A percentile compares a stretch with the other conserved stretches of the same genome.
These are phyloP conservation scores for Sphagnurus paluster DNA, from an alignment of 1,284 basidiomycete genomes.

Conservation along the genomic window DNA sequence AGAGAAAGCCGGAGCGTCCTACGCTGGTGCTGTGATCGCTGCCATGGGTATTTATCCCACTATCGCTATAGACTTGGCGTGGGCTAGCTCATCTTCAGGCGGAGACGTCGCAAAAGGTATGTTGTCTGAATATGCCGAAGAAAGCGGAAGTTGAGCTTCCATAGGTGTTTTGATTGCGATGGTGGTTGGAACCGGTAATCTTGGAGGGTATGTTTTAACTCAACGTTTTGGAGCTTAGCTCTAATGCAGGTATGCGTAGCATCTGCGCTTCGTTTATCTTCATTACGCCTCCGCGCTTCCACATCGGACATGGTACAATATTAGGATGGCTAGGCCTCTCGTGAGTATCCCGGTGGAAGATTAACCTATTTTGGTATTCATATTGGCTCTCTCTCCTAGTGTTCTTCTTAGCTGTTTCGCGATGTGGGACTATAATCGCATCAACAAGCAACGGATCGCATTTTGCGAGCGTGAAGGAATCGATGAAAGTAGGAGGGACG, in stretches of 20 bases:
- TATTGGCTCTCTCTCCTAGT: slow-evolving; percentile 18
- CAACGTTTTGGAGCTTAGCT: neutral
- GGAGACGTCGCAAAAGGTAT: slow-evolving; percentile 41
- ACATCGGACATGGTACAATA: slow-evolving; percentile 48
- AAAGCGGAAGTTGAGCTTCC: slow-evolving; percentile 22
- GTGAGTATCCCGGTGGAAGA: slow-evolving; percentile 24
- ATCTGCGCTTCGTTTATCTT: slow-evolving; percentile 35
- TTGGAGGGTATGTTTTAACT: slow-evolving; percentile 42
- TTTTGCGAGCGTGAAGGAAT: slow-evolving; percentile 39
- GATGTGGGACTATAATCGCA: slow-evolving; percentile 30
- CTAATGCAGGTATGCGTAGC: slow-evolving; percentile 8
- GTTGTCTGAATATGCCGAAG: neutral
- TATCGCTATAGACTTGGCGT: slow-evolving; percentile 53
- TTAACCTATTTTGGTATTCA: slow-evolving; percentile 21
- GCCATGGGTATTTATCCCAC: slow-evolving; percentile 56
- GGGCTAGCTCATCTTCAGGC: slow-evolving; percentile 56
- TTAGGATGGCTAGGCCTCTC: slow-evolving; percentile 47
- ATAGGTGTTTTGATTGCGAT: slow-evolving; percentile 54
- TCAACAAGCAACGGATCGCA: slow-evolving; percentile 42
- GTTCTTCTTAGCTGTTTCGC: slow-evolving; percentile 23
- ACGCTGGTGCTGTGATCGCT: slow-evolving; percentile 52
- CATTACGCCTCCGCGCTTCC: slow-evolving; percentile 43
- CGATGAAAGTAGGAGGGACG: slow-evolving; percentile 30
- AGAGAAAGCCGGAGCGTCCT: slow-evolving; percentile 37
- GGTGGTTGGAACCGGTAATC: slow-evolving; percentile 53